A percentile compares a stretch with the other conserved stretches of the same genome.
Conservation (phyloP, 306 rosid species). For the Fragaria ananassa region DNA sequence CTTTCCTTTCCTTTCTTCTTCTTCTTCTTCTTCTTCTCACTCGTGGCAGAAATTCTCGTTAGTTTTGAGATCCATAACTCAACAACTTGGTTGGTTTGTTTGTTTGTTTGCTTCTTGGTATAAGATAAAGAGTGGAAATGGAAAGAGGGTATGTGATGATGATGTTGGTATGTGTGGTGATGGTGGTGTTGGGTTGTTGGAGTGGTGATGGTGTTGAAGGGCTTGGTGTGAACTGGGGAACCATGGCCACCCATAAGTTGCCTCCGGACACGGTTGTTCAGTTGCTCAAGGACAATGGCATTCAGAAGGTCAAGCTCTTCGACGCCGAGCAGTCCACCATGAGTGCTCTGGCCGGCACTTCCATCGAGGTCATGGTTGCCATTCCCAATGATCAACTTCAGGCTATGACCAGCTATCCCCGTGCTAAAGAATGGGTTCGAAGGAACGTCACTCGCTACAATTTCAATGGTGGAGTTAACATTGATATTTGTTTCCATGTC, state of each 20-base stretch:
- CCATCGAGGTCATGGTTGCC: slow-evolving; percentile 90
- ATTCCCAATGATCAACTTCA: slow-evolving; percentile 87
- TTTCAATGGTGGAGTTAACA: slow-evolving; percentile 81
- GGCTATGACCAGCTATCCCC: slow-evolving; percentile 48
- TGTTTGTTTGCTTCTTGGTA: neutral
- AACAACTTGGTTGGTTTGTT: neutral
- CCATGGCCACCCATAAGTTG: slow-evolving; percentile 68
- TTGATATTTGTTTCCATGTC: too few relatives aligned
- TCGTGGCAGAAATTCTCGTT: too few relatives aligned
- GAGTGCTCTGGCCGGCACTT: slow-evolving; percentile 72
- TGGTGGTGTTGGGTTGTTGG: slow-evolving; percentile 35
- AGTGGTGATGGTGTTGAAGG: slow-evolving; percentile 69
- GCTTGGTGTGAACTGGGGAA: slow-evolving; percentile 97
- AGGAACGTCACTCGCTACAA: slow-evolving; percentile 64
- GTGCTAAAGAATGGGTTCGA: slow-evolving; percentile 79
- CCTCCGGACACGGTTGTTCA: slow-evolving; percentile 75
- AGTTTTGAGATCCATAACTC: neutral
- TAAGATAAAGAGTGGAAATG: neutral
- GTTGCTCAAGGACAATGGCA: slow-evolving; percentile 83
- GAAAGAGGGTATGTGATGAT: neutral
- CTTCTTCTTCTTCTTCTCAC: neutral
- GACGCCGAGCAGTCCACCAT: slow-evolving; percentile 74
- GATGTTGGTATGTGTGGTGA: neutral
- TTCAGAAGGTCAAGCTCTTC: slow-evolving; percentile 84
- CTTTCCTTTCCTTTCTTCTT: too few relatives aligned